These are phyloP conservation scores for Arthroderma sp. DNA, from an alignment of 2,329 filamentous ascomycete genomes.

Conservation along the genomic window DNA sequence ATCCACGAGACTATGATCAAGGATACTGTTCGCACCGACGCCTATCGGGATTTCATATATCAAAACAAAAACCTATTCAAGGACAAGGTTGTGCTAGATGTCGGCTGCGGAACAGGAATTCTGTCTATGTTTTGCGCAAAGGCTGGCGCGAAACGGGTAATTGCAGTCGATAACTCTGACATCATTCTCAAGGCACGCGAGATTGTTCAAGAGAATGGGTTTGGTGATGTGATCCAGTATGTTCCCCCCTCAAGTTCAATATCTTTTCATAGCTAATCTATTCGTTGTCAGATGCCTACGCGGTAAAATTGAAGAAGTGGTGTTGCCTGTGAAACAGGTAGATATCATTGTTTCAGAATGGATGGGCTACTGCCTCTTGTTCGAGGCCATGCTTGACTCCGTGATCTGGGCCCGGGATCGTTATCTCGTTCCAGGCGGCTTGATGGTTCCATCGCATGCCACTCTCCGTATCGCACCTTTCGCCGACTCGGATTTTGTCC, in stretches of 20 bases:
- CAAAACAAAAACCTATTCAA: slow-evolving; percentile 77
- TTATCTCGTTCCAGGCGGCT: slow-evolving; percentile 65
- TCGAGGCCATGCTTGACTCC: slow-evolving; percentile 91
- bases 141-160: slow-evolving; percentile 72
- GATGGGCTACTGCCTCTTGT: slow-evolving; percentile 93
- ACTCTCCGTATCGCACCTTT: slow-evolving; percentile 73
- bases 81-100: slow-evolving; percentile 77
- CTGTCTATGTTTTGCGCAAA: slow-evolving; percentile 89
- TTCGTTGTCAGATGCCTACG: slow-evolving; percentile 45
- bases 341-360: slow-evolving; percentile 95
- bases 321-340: slow-evolving; percentile 62
- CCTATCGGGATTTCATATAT: slow-evolving; percentile 92
- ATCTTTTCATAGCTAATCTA: slow-evolving; percentile 1
- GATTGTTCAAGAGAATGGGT: slow-evolving; percentile 69
- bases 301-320: slow-evolving; percentile 80
- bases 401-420: slow-evolving; percentile 78
- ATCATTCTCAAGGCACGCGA: slow-evolving; percentile 79
- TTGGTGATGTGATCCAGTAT: slow-evolving; percentile 57
- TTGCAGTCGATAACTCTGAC: slow-evolving; percentile 82
- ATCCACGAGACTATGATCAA: slow-evolving; percentile 97
- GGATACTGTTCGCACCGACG: slow-evolving; percentile 73
- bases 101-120: slow-evolving; percentile 76
- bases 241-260: neutral
- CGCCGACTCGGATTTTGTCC: slow-evolving; percentile 61
- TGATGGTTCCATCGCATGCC: slow-evolving; percentile 77